These are phyloP conservation scores for Gracilaria vermiculophylla DNA, from an alignment of 23 red algal species.

Conservation along the genomic window DNA sequence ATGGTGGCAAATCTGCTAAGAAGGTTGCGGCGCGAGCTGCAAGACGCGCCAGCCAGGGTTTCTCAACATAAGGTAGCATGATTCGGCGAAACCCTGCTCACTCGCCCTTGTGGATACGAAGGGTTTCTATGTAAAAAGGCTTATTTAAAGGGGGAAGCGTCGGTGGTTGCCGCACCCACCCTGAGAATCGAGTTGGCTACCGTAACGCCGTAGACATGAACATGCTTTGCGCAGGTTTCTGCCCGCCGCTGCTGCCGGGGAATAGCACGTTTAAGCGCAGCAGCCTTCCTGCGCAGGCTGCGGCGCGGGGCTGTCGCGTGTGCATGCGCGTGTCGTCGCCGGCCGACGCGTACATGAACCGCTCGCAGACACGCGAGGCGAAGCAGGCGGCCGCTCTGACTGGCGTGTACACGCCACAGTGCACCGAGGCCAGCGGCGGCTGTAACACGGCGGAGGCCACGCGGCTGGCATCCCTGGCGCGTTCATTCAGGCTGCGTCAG, in stretches of 20 bases:
- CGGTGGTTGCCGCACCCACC: no score
- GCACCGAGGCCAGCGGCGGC: slow-evolving; percentile 64
- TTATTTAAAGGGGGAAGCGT: no score
- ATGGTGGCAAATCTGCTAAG: no score
- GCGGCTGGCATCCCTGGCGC: slow-evolving; percentile 25
- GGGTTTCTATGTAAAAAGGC: no score
- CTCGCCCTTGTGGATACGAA: no score
- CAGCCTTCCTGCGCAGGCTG: background rate
- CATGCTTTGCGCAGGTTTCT: background rate
- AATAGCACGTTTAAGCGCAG: background rate
- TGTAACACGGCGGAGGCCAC: slow-evolving; percentile 33
- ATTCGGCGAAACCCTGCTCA: no score
- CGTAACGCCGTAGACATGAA: background rate
- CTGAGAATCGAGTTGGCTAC: no score
- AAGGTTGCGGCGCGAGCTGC: no score
- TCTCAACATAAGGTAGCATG: no score
- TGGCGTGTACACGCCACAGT: slow-evolving; percentile 64
- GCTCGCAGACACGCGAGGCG: slow-evolving; percentile 16
- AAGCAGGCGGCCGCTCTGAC: slow-evolving; percentile 33
- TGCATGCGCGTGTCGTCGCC: background rate
- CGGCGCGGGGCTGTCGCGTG: background rate
- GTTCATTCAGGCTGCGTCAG: slow-evolving; percentile 42
- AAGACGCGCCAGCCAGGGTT: no score
- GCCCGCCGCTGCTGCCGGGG: background rate
- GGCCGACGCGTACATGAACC: slow-evolving; percentile 48